Evolutionary conservation across 2,329 filamentous ascomycete genomes (phyloP), one percentile per base, ranked within the genome.

Genomic region (Rachicladosporium sp.): DNA sequence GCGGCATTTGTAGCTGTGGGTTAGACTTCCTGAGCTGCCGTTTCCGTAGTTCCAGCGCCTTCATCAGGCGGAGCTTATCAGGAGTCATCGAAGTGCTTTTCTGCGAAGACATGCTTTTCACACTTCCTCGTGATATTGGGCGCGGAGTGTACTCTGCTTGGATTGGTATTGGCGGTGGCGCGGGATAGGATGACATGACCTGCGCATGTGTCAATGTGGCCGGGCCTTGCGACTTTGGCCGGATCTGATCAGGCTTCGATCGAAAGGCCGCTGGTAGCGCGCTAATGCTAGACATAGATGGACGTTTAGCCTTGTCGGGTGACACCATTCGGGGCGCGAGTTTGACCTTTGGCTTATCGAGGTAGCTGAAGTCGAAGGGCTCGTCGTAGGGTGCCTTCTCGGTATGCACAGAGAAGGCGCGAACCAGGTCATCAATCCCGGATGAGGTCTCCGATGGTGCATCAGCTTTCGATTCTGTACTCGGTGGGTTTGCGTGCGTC

Each of bases 31-130:
- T 47, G 54, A 80, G 78, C 59, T 86, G 87, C 62, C 82, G 86
- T 61, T 93, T 91, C 38, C 89, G 75, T 50, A 95, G 63, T 60
- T 95, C 83, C 64, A 95, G 73, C 6, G 91, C 91, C 65, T 93
- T 95, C 84, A 94, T 88, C 46, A 98, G 68, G 40, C 91, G 74
- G 44, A 84, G 78, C 65, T 93, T 96, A 60, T 98, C 91, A 1
- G 85, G 84, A 1, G 85, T 86, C 53, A 93, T 81, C 36, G 58
- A 55, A 6, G 47, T 43, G 2, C 52, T 53, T 40, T 53, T 57
- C 41, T 57, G 53, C 15, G 65, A 57, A 34, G 68, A 61, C 50
- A 70, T 55, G 10, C 68, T 66, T 41, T 66, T 61, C 29, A 57
- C 47, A 41, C 57, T 60, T 34, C 56, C 55, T 19, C 56, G 49